Percentiles rank a stretch among this genome's conserved stretches.
These are phyloP conservation scores for Colletotrichum sp. DNA, from an alignment of 2,329 filamentous ascomycete genomes.

Conservation along the genomic window DNA sequence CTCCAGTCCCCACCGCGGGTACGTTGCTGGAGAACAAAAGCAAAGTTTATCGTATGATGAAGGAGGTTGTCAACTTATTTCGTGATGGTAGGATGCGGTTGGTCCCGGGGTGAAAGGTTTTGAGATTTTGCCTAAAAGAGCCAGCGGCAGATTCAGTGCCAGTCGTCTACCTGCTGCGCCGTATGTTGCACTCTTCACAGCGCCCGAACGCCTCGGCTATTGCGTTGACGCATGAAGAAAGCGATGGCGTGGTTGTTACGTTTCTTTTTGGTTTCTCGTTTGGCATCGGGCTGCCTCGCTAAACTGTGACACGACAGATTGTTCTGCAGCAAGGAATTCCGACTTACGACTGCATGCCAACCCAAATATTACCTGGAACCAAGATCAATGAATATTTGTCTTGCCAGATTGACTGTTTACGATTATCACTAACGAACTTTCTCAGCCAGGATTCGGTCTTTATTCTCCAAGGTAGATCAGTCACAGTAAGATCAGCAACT, in stretches of 20 bases:
- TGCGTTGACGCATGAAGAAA: background rate
- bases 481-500: background rate
- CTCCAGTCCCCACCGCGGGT: background rate
- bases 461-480: background rate
- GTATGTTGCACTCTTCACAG: background rate
- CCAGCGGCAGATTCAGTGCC: background rate
- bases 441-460: background rate
- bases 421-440: rapidly evolving
- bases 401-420: too few species aligned
- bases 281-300: background rate
- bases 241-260: background rate
- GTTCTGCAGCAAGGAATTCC: background rate
- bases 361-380: rapidly evolving
- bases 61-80: background rate
- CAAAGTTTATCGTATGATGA: background rate
- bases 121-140: background rate
- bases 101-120: background rate
- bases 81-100: background rate
- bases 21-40: background rate
- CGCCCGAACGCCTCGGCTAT: background rate
- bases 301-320: background rate
- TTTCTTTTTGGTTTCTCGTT: background rate
- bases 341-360: background rate
- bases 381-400: background rate
- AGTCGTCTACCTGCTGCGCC: background rate